These are phyloP conservation scores for Ogataea ganodermae DNA, from an alignment of 805 yeast genomes.

Conservation along the genomic window DNA sequence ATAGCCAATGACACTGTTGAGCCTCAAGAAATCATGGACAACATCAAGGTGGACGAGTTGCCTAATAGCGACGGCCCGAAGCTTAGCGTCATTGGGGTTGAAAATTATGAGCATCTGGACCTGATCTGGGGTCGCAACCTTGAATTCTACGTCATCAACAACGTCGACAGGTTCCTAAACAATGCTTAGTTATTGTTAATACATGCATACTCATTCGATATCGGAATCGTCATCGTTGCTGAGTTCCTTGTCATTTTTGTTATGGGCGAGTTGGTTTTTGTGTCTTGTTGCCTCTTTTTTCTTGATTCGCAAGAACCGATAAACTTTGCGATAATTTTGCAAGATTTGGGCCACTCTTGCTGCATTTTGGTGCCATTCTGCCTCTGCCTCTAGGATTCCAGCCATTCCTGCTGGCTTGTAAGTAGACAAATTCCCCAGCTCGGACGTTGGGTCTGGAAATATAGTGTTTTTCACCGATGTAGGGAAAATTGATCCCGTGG, in stretches of 20 bases:
- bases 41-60: constrained; percentile 21
- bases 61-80: constrained; percentile 4
- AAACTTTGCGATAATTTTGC: constrained; percentile 18
- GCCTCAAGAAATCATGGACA: constrained; percentile 9
- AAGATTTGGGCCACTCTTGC: constrained; percentile 14
- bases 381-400: constrained; percentile 7
- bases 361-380: constrained; percentile 14
- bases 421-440: constrained; percentile 4
- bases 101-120: constrained; percentile 84
- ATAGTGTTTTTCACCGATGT: constrained; percentile 3
- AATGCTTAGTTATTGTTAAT: constrained; percentile 2
- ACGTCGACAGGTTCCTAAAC: constrained; percentile 39
- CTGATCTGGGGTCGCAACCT: constrained; percentile 88
- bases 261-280: not conserved
- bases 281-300: constrained; percentile 11
- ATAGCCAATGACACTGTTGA: constrained; percentile 1
- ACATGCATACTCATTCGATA: not conserved
- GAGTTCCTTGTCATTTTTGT: not conserved
- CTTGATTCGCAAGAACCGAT: constrained; percentile 13
- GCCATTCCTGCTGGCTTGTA: constrained; percentile 3
- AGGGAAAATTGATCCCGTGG: not conserved
- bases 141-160: constrained; percentile 45
- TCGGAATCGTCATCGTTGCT: constrained; percentile 7
- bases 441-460: constrained; percentile 6
- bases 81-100: constrained; percentile 49